These are phyloP conservation scores for Calonectria pteridis DNA, from an alignment of 2,329 filamentous ascomycete genomes.

Conservation along the genomic window DNA sequence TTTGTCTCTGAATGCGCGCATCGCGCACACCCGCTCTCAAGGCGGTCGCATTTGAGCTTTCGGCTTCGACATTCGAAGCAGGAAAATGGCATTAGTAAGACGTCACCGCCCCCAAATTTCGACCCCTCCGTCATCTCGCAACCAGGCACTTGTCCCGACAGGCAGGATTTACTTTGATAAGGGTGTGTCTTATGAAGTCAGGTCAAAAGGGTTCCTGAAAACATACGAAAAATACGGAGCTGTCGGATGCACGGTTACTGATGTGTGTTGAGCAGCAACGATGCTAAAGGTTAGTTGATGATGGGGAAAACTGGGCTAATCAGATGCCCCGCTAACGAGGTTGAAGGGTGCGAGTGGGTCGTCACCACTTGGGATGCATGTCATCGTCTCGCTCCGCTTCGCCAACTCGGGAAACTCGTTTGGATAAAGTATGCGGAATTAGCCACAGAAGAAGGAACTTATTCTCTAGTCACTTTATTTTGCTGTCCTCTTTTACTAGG, in stretches of 20 bases:
- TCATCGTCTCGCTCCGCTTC: neutral
- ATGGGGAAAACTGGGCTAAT: neutral
- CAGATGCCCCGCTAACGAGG: conserved; percentile 8
- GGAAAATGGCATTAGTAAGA: conserved; percentile 37
- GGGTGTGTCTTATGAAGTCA: neutral
- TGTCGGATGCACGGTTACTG: neutral
- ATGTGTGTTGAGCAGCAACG: neutral
- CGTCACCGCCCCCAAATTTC: neutral
- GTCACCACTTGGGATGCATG: neutral
- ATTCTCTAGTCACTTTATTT: neutral
- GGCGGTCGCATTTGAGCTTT: conserved; percentile 48
- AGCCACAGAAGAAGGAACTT: neutral
- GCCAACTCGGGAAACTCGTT: neutral
- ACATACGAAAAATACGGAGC: neutral
- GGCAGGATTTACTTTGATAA: neutral
- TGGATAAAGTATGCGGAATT: neutral
- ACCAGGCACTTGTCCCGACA: neutral
- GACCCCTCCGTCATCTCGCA: conserved; percentile 30
- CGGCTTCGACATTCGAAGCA: conserved; percentile 44
- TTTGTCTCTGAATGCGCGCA: conserved; percentile 36
- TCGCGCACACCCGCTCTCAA: conserved; percentile 40
- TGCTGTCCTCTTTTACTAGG: neutral
- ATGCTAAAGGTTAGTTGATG: neutral
- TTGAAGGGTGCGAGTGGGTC: neutral
- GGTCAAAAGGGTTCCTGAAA: neutral